phyloP scores from a whole-genome alignment of 1,284 basidiomycete genomes.

The Xerocomus nothofagi region DNA sequence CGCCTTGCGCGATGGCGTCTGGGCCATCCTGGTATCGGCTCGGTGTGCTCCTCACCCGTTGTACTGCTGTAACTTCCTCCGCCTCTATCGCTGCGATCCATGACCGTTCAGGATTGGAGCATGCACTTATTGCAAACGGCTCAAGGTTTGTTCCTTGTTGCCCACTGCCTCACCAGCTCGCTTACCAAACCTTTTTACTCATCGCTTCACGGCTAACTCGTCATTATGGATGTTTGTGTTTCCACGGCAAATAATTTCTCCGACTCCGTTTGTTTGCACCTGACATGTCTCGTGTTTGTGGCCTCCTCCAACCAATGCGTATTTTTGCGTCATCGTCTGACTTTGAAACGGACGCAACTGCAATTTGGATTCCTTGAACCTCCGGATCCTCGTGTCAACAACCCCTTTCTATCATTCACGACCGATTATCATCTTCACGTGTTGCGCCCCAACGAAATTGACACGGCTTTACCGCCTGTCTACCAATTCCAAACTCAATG shows the following conservation, averaged over 20 bases:
- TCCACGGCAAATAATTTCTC: conserved; percentile 20
- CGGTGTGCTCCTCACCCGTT: conserved; percentile 12
- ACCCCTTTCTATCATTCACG: conserved; percentile 8
- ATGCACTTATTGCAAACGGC: conserved; percentile 78
- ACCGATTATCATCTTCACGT: conserved; percentile 3
- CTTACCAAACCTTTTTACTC: conserved; percentile 23
- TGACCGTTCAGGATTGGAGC: conserved; percentile 60
- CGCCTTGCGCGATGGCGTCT: neutral
- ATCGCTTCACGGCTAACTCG: conserved; percentile 7
- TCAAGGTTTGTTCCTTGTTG: conserved; percentile 59
- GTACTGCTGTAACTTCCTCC: conserved; percentile 6
- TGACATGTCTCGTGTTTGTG: conserved; percentile 14
- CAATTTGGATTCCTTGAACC: conserved; percentile 23
- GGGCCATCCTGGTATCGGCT: conserved; percentile 10
- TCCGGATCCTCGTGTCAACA: conserved; percentile 30
- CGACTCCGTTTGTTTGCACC: conserved; percentile 17
- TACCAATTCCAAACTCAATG: neutral
- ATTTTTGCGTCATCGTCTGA: conserved; percentile 6
- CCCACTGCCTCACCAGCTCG: conserved; percentile 6
- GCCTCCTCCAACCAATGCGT: conserved; percentile 1
- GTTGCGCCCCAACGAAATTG: neutral
- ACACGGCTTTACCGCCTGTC: conserved; percentile 1
- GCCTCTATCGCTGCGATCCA: conserved; percentile 6
- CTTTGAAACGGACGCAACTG: conserved; percentile 23
- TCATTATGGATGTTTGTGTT: conserved; percentile 1